phyloP scores from a whole-genome alignment of 768 basidiomycete genomes.

The Cyclocybe aegerita region DNA sequence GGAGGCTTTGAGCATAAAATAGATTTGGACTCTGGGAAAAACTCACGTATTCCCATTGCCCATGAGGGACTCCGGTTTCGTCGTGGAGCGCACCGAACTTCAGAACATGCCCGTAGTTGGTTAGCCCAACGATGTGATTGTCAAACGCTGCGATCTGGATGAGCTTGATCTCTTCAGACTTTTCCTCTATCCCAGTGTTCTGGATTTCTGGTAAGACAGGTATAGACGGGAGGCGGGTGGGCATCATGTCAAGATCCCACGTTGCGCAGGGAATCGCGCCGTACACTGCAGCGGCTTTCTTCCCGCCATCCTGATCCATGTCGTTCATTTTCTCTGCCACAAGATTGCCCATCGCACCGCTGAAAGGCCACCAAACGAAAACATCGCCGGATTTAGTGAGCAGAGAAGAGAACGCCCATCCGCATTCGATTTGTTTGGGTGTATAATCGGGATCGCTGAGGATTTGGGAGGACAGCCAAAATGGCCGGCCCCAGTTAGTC shows the following conservation, averaged over 20 bases:
- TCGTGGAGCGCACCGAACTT: slow-evolving; percentile 50
- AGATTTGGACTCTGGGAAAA: slow-evolving; percentile 1
- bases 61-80: slow-evolving; percentile 35
- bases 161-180: slow-evolving; percentile 38
- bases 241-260: slow-evolving; percentile 58
- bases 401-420: slow-evolving; percentile 77
- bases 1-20: slow-evolving; percentile 5
- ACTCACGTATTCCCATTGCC: slow-evolving; percentile 74
- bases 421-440: slow-evolving; percentile 69
- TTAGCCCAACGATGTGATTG: slow-evolving; percentile 72
- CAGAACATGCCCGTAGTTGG: slow-evolving; percentile 76
- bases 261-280: slow-evolving; percentile 56
- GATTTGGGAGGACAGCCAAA: slow-evolving; percentile 51
- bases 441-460: slow-evolving; percentile 43
- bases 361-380: slow-evolving; percentile 73
- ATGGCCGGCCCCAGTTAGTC: slow-evolving; percentile 76
- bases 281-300: slow-evolving; percentile 34
- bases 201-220: slow-evolving; percentile 57
- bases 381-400: slow-evolving; percentile 73
- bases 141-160: slow-evolving; percentile 83
- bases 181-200: slow-evolving; percentile 22
- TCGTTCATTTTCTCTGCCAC: slow-evolving; percentile 38
- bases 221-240: slow-evolving; percentile 56
- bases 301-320: slow-evolving; percentile 44
- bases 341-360: slow-evolving; percentile 36